Percentiles rank a stretch among this genome's conserved stretches.
These are phyloP conservation scores for Corchorus capsularis DNA, from an alignment of 345 rosid species.

Conservation along the genomic window DNA sequence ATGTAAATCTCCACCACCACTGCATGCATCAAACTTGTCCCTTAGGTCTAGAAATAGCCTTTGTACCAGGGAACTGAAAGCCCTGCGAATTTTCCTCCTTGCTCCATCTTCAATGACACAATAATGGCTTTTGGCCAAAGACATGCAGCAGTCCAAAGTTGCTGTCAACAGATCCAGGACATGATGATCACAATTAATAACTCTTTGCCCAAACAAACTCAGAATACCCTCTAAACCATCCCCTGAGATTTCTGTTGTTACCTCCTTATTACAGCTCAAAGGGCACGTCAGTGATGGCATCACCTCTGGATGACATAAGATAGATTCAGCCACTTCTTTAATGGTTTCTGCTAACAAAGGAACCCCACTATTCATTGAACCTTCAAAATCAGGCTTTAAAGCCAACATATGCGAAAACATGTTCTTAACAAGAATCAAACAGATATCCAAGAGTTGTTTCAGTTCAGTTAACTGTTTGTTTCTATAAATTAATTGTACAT, in stretches of 20 bases:
- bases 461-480: constrained; percentile 45
- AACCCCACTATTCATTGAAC: constrained; percentile 22
- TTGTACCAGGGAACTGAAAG: constrained; percentile 47
- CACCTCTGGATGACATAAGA: constrained; percentile 70
- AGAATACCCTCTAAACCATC: constrained; percentile 43
- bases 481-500: constrained; percentile 47
- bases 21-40: constrained; percentile 51
- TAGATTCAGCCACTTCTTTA: constrained; percentile 53
- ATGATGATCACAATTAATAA: constrained; percentile 58
- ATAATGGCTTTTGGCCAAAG: constrained; percentile 33
- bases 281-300: constrained; percentile 49
- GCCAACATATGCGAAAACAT: constrained; percentile 49
- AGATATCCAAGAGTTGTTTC: constrained; percentile 55
- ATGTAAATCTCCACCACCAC: constrained; percentile 39
- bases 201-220: constrained; percentile 38
- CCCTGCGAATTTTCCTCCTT: constrained; percentile 41
- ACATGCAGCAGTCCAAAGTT: constrained; percentile 51
- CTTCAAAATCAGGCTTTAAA: constrained; percentile 34
- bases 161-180: constrained; percentile 57
- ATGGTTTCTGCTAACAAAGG: constrained; percentile 35
- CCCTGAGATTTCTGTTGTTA: constrained; percentile 29
- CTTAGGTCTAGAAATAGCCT: constrained; percentile 46
- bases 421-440: constrained; percentile 56
- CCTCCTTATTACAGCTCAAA: constrained; percentile 42
- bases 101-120: constrained; percentile 29